Conservation (phyloP, 192 early-diverging fungal genomes). For the Chytriomyces confervae region DNA sequence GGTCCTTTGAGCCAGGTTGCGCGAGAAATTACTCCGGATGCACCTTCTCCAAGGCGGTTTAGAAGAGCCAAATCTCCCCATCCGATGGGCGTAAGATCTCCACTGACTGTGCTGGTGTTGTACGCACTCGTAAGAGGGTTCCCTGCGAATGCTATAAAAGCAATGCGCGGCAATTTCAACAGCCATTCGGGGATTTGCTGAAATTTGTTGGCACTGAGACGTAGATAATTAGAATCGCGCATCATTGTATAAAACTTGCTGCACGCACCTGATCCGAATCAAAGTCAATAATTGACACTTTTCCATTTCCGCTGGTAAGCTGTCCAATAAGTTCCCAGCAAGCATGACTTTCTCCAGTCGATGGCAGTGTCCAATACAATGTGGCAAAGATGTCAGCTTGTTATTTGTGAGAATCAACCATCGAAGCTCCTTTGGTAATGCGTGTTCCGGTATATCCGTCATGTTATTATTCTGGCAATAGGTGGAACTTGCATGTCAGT, state of each 20-base stretch:
- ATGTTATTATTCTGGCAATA: too few relatives aligned
- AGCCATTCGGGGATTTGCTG: slow-evolving; percentile 15
- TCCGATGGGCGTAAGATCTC: not conserved
- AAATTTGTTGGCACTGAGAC: slow-evolving; percentile 29
- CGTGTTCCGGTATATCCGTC: too few relatives aligned
- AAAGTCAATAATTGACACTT: slow-evolving; percentile 15
- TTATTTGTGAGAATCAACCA: slow-evolving; percentile 46
- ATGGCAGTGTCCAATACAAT: slow-evolving; percentile 13
- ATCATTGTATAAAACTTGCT: too few relatives aligned
- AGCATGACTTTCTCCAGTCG: slow-evolving; percentile 32
- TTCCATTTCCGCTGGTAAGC: slow-evolving; percentile 13
- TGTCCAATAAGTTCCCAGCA: slow-evolving; percentile 23
- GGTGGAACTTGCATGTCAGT: slow-evolving; percentile 1
- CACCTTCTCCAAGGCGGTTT: slow-evolving; percentile 30
- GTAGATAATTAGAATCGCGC: too few relatives aligned
- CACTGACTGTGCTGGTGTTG: not conserved
- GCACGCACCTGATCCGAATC: slow-evolving; percentile 18
- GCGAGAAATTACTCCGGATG: slow-evolving; percentile 33
- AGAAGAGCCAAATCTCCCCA: not conserved
- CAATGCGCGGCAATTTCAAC: slow-evolving; percentile 21
- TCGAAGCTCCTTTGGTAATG: not conserved
- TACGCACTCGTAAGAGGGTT: slow-evolving; percentile 4
- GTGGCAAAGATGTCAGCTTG: slow-evolving; percentile 18
- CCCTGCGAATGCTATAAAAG: slow-evolving; percentile 39
- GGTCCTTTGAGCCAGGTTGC: not conserved